Conservation (phyloP, 1,139 yeast species). For the Hemisphaericaspora xylofermentans region DNA sequence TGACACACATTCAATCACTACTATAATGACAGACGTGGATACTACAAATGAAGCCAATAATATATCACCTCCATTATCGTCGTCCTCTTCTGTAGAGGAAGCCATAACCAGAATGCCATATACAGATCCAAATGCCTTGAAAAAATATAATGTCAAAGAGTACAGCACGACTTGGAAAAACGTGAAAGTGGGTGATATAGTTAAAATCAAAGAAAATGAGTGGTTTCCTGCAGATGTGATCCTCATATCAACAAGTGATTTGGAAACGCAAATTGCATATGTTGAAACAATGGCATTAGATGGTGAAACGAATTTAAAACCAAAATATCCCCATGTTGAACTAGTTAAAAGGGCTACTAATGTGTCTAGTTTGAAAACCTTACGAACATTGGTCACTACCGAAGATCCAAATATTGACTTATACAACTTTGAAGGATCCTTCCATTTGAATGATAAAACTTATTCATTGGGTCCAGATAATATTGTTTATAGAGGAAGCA, state of each 20-base stretch:
- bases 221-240: conserved; percentile 93
- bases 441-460: conserved; percentile 20
- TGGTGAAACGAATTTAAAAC: conserved; percentile 91
- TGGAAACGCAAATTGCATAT: conserved; percentile 69
- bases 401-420: conserved; percentile 93
- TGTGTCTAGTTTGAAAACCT: conserved; percentile 50
- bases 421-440: conserved; percentile 82
- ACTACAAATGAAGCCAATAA: not conserved
- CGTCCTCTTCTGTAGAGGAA: conserved; percentile 15
- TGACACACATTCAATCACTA: conserved; percentile 39
- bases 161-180: conserved; percentile 64
- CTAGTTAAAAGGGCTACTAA: conserved; percentile 49
- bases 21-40: conserved; percentile 35
- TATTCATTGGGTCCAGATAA: conserved; percentile 78
- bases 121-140: conserved; percentile 29
- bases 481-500: conserved; percentile 83
- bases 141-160: conserved; percentile 34
- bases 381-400: conserved; percentile 56
- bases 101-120: conserved; percentile 9
- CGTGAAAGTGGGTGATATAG: conserved; percentile 79
- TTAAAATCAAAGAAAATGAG: conserved; percentile 72
- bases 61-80: conserved; percentile 2
- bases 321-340: conserved; percentile 66
- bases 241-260: conserved; percentile 61
- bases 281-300: conserved; percentile 97